Conservation (phyloP, 352 stramenopile genomes). For the Ophiocytium majus region DNA sequence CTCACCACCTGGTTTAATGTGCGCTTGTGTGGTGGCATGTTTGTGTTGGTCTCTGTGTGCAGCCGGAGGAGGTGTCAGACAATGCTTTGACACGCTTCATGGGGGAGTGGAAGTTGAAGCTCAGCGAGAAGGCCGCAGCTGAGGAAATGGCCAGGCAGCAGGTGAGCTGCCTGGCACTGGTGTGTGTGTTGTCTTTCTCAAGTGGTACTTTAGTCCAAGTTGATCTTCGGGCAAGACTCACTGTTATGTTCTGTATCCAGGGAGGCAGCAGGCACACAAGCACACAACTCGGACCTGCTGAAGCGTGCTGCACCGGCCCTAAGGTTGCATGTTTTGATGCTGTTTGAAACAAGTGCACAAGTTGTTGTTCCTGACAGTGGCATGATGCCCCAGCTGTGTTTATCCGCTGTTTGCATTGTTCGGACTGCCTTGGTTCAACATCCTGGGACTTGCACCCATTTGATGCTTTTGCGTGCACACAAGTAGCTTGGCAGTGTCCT, state of each 20-base stretch:
- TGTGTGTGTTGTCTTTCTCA: background rate
- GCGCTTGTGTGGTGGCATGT: background rate
- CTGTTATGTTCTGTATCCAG: too few relatives aligned
- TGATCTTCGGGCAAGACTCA: too few relatives aligned
- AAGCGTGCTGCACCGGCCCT: background rate
- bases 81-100: slow-evolving; percentile 34
- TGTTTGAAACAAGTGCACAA: too few relatives aligned
- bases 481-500: too few relatives aligned
- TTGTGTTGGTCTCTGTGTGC: background rate
- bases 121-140: slow-evolving; percentile 42
- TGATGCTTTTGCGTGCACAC: too few relatives aligned
- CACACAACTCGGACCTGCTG: background rate
- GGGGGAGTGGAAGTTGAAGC: slow-evolving; percentile 41
- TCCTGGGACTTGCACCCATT: too few relatives aligned
- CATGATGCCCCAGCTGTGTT: too few relatives aligned
- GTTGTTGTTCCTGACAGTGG: too few relatives aligned
- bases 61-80: slow-evolving; percentile 7
- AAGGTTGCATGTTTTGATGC: background rate
- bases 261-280: background rate
- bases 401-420: too few relatives aligned
- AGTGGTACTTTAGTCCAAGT: too few relatives aligned
- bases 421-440: too few relatives aligned
- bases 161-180: background rate
- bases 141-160: slow-evolving; percentile 22
- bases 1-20: background rate